Base-by-base conservation (phyloP, 1,139 yeast species). In the Suhomyces yuchorum region DNA sequence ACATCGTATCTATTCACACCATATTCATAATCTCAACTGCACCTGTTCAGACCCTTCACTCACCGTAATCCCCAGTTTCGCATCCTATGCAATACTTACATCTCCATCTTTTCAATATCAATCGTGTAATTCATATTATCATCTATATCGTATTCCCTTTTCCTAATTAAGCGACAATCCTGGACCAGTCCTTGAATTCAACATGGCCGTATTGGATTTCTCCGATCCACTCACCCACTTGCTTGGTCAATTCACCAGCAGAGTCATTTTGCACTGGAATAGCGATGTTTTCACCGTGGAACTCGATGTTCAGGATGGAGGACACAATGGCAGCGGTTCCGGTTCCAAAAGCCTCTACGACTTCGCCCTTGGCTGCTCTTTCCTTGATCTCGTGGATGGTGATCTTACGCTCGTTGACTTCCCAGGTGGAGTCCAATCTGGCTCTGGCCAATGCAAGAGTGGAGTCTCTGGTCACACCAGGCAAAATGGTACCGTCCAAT, bases 381-480 rank as follows among this genome's bases (percentile, higher is more conserved):
- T 63, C 63, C 51, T 59, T 60, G 43, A 73, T 61, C 46, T 73
- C 77, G 47, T 55, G 59, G 42, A 72, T 65, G 39, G 76, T 66
- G 57, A 69, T 65, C 54, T 60, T 66, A 42, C 71, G 61, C 57
- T 73, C 78, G 34, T 57, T 57, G 34, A 73, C 63, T 11, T 48
- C 71, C 68, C 97, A 93, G 66, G 87, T 88, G 37, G 77, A 72
- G 58, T 83, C 80, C 59, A 93, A 79, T 61, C 82, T 85, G 58
- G 81, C 87, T 66, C 87, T 84, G 47, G 95, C 87, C 53, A 93
- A 77, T 37, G 78, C 74, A 62, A 93, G 74, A 52, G 92, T 78
- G 17, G 97, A 90, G 67, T 90, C 96, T 73, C 99, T 85, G 42
- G 97, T 91, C 56, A 93, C 96, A 72, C 99, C 99, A 68, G 91